phyloP scores from a whole-genome alignment of 2,329 filamentous ascomycete genomes.

The Sarocladium brachiariae region DNA sequence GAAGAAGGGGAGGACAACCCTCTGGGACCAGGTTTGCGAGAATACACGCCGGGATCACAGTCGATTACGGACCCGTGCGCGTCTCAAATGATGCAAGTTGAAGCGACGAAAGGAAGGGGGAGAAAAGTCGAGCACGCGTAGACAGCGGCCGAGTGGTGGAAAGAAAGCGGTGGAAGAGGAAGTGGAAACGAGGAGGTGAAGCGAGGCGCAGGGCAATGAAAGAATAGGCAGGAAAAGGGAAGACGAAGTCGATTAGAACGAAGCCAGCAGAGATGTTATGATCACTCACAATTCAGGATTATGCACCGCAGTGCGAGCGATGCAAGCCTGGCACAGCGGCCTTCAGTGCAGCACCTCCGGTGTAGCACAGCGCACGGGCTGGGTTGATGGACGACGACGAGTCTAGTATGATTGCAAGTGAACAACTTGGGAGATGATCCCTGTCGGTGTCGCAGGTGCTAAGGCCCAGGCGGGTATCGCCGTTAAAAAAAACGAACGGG shows the following conservation, averaged over 20 bases:
- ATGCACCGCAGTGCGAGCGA: background rate
- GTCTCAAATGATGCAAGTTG: background rate
- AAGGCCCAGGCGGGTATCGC: background rate
- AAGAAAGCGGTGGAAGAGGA: background rate
- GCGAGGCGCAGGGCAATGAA: background rate
- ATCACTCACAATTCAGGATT: constrained; percentile 7
- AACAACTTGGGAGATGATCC: constrained; percentile 6
- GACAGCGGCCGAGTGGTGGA: background rate
- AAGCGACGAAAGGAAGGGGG: background rate
- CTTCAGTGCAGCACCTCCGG: background rate
- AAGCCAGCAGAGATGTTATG: constrained; percentile 1
- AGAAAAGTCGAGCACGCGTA: background rate
- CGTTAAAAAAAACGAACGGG: no score
- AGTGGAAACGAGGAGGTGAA: background rate
- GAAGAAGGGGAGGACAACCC: constrained; percentile 6
- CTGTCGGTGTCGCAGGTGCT: constrained; percentile 4
- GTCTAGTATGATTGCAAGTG: constrained; percentile 1
- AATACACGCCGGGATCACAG: constrained; percentile 1
- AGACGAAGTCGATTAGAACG: background rate
- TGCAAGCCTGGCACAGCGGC: constrained; percentile 4
- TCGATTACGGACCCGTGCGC: background rate
- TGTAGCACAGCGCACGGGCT: constrained; percentile 8
- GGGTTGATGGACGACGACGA: background rate
- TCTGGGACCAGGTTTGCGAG: constrained; percentile 4
- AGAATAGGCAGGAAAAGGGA: background rate